phyloP scores from a whole-genome alignment of 192 early-diverging fungal species.

The Chytriomyces sp. region DNA sequence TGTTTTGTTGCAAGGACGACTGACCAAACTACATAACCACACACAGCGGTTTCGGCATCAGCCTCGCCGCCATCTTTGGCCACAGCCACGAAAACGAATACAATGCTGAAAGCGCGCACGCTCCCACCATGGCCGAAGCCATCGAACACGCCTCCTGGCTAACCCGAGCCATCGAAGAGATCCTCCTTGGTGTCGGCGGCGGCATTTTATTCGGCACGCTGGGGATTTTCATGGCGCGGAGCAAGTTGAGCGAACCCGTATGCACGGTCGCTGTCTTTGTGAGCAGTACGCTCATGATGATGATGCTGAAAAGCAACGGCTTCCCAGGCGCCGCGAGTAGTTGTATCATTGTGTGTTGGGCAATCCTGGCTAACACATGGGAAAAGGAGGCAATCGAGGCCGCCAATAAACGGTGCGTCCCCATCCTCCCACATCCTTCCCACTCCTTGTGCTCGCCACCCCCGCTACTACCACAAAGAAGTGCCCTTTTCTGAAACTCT shows the following conservation, averaged over 20 bases:
- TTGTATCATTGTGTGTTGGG: slow-evolving; percentile 35
- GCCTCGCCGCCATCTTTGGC: slow-evolving; percentile 39
- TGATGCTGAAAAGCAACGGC: slow-evolving; percentile 36
- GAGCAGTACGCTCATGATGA: slow-evolving; percentile 25
- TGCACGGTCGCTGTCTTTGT: slow-evolving; percentile 23
- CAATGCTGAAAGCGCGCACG: not conserved
- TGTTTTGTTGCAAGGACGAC: no score
- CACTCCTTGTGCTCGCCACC: not conserved
- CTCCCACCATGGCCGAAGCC: not conserved
- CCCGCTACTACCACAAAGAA: not conserved
- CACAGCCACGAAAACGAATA: slow-evolving; percentile 30
- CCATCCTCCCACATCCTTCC: not conserved
- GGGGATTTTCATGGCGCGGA: slow-evolving; percentile 8
- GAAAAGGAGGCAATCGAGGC: slow-evolving; percentile 25
- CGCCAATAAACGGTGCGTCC: slow-evolving; percentile 23
- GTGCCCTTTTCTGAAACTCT: not conserved
- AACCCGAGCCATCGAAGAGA: slow-evolving; percentile 34
- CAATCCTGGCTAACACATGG: slow-evolving; percentile 34
- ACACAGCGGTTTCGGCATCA: slow-evolving; percentile 42
- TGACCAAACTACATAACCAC: no score
- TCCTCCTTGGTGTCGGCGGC: slow-evolving; percentile 33
- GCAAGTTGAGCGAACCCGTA: slow-evolving; percentile 17
- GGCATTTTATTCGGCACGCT: slow-evolving; percentile 32
- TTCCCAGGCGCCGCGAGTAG: slow-evolving; percentile 37
- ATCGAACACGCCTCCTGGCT: slow-evolving; percentile 32